These are phyloP conservation scores for Papiliotrema fonsecae DNA, from an alignment of 1,284 basidiomycete species.

Conservation along the genomic window DNA sequence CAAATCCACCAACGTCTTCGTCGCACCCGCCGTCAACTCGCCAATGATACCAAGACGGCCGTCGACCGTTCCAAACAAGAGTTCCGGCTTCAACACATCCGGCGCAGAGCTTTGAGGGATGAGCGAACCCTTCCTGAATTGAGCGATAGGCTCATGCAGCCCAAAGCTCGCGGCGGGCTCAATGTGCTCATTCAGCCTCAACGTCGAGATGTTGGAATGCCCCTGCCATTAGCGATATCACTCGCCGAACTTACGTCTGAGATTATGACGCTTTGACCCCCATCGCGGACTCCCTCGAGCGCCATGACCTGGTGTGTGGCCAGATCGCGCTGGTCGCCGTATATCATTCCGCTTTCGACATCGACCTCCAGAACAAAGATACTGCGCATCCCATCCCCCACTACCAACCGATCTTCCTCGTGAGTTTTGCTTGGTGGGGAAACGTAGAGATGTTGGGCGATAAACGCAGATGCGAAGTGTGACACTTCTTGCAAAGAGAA, in stretches of 20 bases:
- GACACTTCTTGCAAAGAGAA: conserved; percentile 50
- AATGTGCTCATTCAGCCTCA: conserved; percentile 43
- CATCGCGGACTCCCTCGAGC: conserved; percentile 38
- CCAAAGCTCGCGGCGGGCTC: conserved; percentile 47
- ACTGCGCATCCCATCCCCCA: conserved; percentile 78
- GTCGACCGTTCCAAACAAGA: conserved; percentile 71
- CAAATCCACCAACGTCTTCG: conserved; percentile 65
- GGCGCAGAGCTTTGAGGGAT: conserved; percentile 27
- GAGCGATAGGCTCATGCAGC: conserved; percentile 48
- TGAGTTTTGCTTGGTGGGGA: conserved; percentile 12
- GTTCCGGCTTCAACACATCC: conserved; percentile 51
- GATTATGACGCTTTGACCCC: conserved; percentile 58
- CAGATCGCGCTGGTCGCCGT: conserved; percentile 69
- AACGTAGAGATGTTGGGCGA: conserved; percentile 58
- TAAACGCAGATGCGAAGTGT: conserved; percentile 73
- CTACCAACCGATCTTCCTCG: conserved; percentile 54
- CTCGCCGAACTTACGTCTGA: conserved; percentile 59
- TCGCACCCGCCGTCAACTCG: conserved; percentile 57
- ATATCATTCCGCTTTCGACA: conserved; percentile 51
- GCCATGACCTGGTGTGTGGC: conserved; percentile 59
- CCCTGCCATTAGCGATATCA: conserved; percentile 12
- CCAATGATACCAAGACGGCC: conserved; percentile 76
- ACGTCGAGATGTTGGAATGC: conserved; percentile 68
- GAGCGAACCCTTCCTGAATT: conserved; percentile 41
- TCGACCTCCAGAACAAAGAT: conserved; percentile 64